A percentile compares a stretch with the other conserved stretches of the same genome.
These are phyloP conservation scores for Orobanche coerulescens DNA, from an alignment of 257 asterid species.

Conservation along the genomic window DNA sequence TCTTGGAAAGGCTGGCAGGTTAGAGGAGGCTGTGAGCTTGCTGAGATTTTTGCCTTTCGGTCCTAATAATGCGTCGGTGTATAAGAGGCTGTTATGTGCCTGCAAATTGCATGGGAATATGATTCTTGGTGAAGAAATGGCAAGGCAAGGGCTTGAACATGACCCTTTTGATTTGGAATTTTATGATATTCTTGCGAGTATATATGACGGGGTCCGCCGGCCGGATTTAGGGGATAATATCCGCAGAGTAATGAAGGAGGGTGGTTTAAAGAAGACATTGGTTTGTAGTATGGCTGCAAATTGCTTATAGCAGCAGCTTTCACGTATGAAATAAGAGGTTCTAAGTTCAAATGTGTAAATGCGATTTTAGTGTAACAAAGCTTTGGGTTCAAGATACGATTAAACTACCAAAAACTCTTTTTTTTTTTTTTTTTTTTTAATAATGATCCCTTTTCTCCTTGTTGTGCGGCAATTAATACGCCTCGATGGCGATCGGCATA, in stretches of 20 bases:
- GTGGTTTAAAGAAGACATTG: conserved; percentile 4
- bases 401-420: no score
- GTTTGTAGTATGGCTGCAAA: neutral
- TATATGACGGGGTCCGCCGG: conserved; percentile 27
- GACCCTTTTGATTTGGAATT: conserved; percentile 25
- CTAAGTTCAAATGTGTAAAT: no score
- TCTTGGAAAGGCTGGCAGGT: conserved; percentile 30
- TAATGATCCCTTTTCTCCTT: no score
- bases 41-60: conserved; percentile 19
- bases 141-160: conserved; percentile 24
- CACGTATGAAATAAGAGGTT: neutral
- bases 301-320: neutral
- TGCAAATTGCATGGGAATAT: conserved; percentile 26
- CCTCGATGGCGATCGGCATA: no score
- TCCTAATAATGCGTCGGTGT: conserved; percentile 16
- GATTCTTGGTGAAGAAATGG: conserved; percentile 30
- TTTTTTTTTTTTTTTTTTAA: no score
- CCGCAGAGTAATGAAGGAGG: conserved; percentile 11
- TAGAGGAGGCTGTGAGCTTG: conserved; percentile 23
- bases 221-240: conserved; percentile 23
- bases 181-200: conserved; percentile 21
- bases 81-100: conserved; percentile 24
- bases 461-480: no score
- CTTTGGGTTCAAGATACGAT: no score
- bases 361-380: no score